phyloP scores from a whole-genome alignment of 208 protist species.

The Herpetomonas samuelpessoai region DNA sequence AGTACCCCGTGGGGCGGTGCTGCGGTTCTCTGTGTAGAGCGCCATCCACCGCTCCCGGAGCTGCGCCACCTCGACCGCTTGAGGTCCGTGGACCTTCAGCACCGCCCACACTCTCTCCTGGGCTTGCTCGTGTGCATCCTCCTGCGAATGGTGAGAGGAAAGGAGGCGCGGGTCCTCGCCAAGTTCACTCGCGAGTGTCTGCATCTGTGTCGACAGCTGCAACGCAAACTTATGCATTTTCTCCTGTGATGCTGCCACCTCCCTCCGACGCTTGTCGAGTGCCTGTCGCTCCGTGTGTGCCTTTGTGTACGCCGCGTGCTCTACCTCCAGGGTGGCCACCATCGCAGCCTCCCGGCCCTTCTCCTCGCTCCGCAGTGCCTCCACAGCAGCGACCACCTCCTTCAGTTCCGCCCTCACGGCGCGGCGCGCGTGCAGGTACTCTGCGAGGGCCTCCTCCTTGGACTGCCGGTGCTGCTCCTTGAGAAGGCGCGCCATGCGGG shows the following conservation, averaged over 20 bases:
- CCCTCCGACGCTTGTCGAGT: neutral
- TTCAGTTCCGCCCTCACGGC: neutral
- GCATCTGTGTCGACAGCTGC: conserved; percentile 3
- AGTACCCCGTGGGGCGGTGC: neutral
- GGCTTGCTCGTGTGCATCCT: neutral
- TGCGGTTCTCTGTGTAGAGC: conserved; percentile 13
- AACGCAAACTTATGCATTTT: neutral
- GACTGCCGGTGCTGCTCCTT: conserved; percentile 1
- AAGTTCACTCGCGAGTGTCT: conserved; percentile 1
- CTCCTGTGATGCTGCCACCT: neutral
- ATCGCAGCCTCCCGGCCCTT: conserved; percentile 5
- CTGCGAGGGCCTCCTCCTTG: conserved; percentile 7
- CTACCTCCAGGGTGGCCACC: neutral
- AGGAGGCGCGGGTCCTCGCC: neutral
- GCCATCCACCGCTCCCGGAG: conserved; percentile 15
- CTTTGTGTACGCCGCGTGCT: neutral
- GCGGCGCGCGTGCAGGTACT: conserved; percentile 18
- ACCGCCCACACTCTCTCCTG: conserved; percentile 9
- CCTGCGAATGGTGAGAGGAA: conserved; percentile 3
- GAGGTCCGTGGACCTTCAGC: neutral
- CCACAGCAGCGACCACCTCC: neutral
- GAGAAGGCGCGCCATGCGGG: conserved; percentile 10
- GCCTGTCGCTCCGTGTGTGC: neutral
- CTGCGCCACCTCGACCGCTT: conserved; percentile 22
- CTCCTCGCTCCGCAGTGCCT: neutral